Evolutionary conservation across 2,329 filamentous ascomycete genomes (phyloP).

Genomic region (Bipolaris zeicola): DNA sequence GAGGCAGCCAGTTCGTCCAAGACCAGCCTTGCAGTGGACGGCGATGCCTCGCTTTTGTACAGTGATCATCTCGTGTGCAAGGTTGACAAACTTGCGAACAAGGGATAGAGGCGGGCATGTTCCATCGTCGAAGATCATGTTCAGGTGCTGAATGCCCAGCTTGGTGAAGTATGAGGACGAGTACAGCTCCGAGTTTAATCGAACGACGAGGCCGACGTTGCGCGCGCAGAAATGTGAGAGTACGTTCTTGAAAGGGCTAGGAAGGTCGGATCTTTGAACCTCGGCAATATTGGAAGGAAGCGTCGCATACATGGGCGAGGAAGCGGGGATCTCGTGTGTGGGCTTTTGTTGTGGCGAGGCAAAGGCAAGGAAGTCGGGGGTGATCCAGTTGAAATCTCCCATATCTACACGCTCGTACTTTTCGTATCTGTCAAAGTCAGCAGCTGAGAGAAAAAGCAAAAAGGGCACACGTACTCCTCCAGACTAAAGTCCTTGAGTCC

Average conservation of each 20-base stretch:
- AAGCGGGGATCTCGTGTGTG: conserved; percentile 71
- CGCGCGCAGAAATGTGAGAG: conserved; percentile 84
- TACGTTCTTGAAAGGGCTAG: conserved; percentile 93
- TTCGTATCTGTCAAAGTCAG: conserved; percentile 70
- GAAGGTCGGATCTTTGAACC: conserved; percentile 72
- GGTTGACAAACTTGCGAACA: conserved; percentile 92
- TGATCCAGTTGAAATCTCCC: conserved; percentile 99
- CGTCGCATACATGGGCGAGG: conserved; percentile 73
- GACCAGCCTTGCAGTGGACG: conserved; percentile 97
- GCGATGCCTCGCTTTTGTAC: conserved; percentile 91
- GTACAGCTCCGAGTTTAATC: conserved; percentile 94
- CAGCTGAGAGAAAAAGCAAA: neutral
- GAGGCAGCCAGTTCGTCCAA: conserved; percentile 92
- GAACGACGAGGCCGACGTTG: conserved; percentile 90
- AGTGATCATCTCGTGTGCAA: conserved; percentile 93
- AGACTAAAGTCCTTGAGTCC: conserved; percentile 92
- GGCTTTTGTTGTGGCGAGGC: conserved; percentile 89
- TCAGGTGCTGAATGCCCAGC: conserved; percentile 90
- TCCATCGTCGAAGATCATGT: conserved; percentile 99
- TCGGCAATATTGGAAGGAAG: conserved; percentile 78
- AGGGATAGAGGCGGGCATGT: conserved; percentile 88
- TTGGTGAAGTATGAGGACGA: conserved; percentile 97
- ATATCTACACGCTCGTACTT: conserved; percentile 94
- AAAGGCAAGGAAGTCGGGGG: conserved; percentile 92
- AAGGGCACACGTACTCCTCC: conserved; percentile 68